Base-by-base conservation (phyloP, 345 rosid species). In the Eutrema heterophyllum region DNA sequence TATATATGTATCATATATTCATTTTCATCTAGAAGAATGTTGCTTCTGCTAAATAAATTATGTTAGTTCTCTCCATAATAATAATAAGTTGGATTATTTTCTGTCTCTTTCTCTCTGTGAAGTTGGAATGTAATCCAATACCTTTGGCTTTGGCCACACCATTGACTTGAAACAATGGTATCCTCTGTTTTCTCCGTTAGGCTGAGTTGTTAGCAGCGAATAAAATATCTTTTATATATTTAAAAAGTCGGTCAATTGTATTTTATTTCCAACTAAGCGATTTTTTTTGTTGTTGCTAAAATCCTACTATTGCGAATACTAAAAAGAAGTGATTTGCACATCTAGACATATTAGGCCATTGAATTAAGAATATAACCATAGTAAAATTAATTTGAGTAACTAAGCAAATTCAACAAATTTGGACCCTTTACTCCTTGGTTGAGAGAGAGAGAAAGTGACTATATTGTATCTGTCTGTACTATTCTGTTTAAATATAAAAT, bases 21-120 rank as follows among this genome's bases (percentile, higher is more conserved):
- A 75, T 53, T 68, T 56, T 77, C 76, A 71, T 77, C 80, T 76
- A 76, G 80, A 76, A 76, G 80, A 70, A 16, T 33, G 71, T 70
- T 76, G 66, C 74, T 75, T 75, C 70, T 35, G 14, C 74, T 39
- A 64, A 48, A 56, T 64, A 76, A 18, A 62, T 33, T 46, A 36
- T 70, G 67, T 62, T 53, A 61, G 2, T 53, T 36, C 52, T 63
- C 27, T 36, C 9, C 16, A 68, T 9, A 53, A 52, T 52, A 45
- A 64, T 55, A 69, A 15, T 63, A 51, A 53, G 6, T 74, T 48
- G 48, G 44, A 27, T 67, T 39, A 35, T 10, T 4, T 11, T 73
- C 5, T 55, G 10, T 35, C 64, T 55, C 29, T 13, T 24, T 56
- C 21, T 16, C 5, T 72, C 7, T 59, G 29, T 16, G 36, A 36